phyloP scores from a whole-genome alignment of 2,329 filamentous ascomycete species.

The Phyllosticta citrichinensis region DNA sequence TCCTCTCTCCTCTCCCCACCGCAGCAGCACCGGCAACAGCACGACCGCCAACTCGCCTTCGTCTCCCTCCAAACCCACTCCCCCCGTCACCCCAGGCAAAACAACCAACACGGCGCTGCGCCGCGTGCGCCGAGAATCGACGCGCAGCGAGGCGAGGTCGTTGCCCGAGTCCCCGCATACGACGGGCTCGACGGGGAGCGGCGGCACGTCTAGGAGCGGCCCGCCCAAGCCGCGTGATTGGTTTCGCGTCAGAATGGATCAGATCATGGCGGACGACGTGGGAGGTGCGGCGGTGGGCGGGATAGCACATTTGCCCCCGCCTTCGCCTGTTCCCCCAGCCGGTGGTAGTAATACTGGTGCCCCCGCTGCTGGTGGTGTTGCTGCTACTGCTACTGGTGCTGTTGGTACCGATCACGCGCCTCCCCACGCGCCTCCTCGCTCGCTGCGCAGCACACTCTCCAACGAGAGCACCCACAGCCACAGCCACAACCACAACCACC shows the following conservation, averaged over 20 bases:
- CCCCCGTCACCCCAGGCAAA: background rate
- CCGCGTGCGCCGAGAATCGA: background rate
- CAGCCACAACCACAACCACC: too few relatives aligned
- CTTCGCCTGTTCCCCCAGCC: too few relatives aligned
- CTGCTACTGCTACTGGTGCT: too few relatives aligned
- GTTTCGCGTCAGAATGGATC: conserved; percentile 8
- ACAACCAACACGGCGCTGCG: background rate
- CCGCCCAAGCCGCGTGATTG: conserved; percentile 5
- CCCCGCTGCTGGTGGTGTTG: too few relatives aligned
- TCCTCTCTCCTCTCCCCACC: background rate
- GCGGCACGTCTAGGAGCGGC: background rate
- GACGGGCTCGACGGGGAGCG: background rate
- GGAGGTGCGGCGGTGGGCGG: background rate
- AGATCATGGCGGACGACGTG: background rate
- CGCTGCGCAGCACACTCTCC: too few relatives aligned
- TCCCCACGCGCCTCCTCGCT: too few relatives aligned
- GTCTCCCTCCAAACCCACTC: background rate
- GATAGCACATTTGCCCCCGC: background rate
- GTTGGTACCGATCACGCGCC: too few relatives aligned
- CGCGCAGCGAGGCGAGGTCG: background rate
- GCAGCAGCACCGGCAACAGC: background rate
- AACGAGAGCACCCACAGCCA: too few relatives aligned
- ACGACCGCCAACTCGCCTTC: background rate
- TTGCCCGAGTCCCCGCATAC: background rate
- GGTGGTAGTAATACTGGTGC: too few relatives aligned